phyloP scores from a whole-genome alignment of 1,139 yeast genomes.

The Suhomyces anneliseae region DNA sequence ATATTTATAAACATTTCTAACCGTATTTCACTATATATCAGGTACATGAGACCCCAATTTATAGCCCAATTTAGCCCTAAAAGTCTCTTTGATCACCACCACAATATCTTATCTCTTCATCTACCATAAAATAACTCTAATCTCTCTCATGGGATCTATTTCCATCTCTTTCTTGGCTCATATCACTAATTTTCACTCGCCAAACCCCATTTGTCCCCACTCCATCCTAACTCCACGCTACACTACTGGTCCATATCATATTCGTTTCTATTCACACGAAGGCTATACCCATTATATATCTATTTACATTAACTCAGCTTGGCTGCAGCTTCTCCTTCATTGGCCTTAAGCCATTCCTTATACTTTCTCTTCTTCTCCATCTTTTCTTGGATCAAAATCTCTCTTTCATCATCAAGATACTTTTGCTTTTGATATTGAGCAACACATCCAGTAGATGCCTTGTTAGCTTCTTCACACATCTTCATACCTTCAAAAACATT shows the following conservation, averaged over 20 bases:
- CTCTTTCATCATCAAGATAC: constrained; percentile 72
- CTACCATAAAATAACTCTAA: no score
- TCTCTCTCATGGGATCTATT: no score
- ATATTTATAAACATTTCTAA: no score
- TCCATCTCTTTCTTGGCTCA: no score
- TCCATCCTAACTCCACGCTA: no score
- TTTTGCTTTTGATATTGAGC: constrained; percentile 64
- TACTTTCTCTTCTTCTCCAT: constrained; percentile 32
- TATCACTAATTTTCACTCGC: no score
- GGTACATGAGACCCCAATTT: no score
- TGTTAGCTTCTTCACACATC: constrained; percentile 39
- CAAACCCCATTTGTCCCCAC: no score
- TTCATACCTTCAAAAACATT: constrained; percentile 65
- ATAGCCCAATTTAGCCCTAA: no score
- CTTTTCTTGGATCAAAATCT: constrained; percentile 58
- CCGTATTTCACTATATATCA: no score
- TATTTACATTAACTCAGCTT: constrained; percentile 3
- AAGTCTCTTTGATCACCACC: no score
- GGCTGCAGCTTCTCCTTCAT: constrained; percentile 1
- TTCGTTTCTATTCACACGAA: background rate
- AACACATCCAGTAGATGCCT: constrained; percentile 52
- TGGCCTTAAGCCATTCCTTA: constrained; percentile 6
- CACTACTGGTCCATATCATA: background rate
- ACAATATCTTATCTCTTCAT: no score
- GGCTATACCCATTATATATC: background rate